phyloP scores from a whole-genome alignment of 192 early-diverging fungal genomes.

The Backusella morwellensis region DNA sequence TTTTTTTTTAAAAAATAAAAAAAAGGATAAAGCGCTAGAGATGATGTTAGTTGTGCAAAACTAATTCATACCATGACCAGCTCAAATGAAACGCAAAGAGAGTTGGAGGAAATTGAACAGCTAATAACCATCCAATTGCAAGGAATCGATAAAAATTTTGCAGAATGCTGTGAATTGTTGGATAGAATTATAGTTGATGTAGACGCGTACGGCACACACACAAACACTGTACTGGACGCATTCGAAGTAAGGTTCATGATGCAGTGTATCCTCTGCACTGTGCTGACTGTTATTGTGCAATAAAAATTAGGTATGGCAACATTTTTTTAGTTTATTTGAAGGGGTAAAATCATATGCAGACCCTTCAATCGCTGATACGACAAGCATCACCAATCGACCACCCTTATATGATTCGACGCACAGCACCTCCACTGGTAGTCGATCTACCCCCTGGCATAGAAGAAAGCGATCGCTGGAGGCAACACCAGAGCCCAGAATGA shows the following conservation, averaged over 20 bases:
- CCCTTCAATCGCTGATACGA: not conserved
- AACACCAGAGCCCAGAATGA: not conserved
- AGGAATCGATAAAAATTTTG: conserved; percentile 1
- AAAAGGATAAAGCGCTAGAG: not conserved
- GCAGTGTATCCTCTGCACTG: not conserved
- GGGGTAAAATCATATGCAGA: not conserved
- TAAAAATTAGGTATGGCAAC: not conserved
- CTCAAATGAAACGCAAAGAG: not conserved
- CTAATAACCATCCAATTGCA: not conserved
- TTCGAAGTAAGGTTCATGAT: not conserved
- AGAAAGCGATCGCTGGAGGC: not conserved
- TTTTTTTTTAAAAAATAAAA: not conserved
- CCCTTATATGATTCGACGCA: not conserved
- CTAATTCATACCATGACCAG: not conserved
- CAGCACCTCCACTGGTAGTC: not conserved
- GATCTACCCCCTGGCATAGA: not conserved
- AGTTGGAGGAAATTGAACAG: not conserved
- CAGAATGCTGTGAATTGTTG: not conserved
- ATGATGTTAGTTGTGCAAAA: not conserved
- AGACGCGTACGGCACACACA: not conserved
- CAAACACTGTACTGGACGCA: not conserved
- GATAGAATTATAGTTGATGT: not conserved
- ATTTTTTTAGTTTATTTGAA: not conserved
- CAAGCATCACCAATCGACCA: conserved; percentile 7
- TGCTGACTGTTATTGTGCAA: not conserved